Percentiles rank a stretch among this genome's conserved stretches.
phyloP scores from a whole-genome alignment of 148 eudicot genomes.

The Rhododendron williamsianum region DNA sequence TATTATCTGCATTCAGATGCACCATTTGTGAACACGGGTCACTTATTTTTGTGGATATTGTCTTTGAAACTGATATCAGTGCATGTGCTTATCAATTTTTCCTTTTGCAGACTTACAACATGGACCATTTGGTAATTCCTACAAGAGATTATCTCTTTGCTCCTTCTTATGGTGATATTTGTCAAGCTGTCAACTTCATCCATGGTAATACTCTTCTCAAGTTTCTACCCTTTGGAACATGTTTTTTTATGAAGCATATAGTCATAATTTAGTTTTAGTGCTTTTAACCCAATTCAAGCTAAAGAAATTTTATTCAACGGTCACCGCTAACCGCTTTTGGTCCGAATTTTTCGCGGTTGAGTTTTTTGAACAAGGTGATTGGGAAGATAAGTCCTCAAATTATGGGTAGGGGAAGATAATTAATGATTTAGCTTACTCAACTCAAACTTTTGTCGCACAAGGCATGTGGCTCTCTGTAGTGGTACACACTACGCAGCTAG shows the following conservation, averaged over 20 bases:
- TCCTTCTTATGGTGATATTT: constrained; percentile 63
- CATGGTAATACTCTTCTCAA: constrained; percentile 42
- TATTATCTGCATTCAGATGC: not conserved
- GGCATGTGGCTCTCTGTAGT: not conserved
- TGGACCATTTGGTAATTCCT: constrained; percentile 80
- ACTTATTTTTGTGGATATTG: not conserved
- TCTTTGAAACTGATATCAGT: not conserved
- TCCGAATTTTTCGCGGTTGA: not conserved
- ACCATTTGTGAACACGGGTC: not conserved
- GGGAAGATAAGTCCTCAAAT: not conserved
- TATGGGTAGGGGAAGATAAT: not conserved
- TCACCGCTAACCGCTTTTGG: not conserved
- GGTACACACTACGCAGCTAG: not conserved
- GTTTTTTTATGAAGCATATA: not conserved
- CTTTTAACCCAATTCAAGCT: not conserved
- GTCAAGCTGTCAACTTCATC: constrained; percentile 68
- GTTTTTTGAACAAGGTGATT: not conserved
- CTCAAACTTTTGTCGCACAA: not conserved
- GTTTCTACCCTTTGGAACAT: not conserved
- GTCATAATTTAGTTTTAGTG: not conserved
- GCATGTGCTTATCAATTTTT: not conserved
- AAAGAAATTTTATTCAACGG: not conserved
- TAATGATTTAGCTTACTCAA: not conserved
- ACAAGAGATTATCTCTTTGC: constrained; percentile 91
- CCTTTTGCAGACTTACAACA: constrained; percentile 51